These are phyloP conservation scores for Amanita molliuscula DNA, from an alignment of 768 basidiomycete genomes.

Conservation along the genomic window DNA sequence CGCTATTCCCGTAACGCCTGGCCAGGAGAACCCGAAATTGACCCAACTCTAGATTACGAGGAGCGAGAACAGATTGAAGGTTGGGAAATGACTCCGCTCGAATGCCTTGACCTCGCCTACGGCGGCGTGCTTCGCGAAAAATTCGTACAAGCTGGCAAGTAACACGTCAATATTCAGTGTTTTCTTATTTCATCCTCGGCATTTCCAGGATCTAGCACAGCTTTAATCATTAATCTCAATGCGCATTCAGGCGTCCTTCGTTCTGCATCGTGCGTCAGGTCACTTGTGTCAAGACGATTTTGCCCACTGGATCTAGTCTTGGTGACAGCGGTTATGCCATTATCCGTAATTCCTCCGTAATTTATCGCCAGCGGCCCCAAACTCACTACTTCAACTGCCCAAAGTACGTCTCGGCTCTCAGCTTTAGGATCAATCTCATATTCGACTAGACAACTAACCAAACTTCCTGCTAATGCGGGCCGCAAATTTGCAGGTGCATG, in stretches of 20 bases:
- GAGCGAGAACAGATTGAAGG: constrained; percentile 57
- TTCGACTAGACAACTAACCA: constrained; percentile 39
- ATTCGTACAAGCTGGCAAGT: constrained; percentile 54
- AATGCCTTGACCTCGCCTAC: constrained; percentile 67
- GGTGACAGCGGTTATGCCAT: constrained; percentile 76
- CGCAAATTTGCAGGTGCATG: constrained; percentile 39
- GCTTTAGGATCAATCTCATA: constrained; percentile 7
- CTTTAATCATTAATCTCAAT: constrained; percentile 67
- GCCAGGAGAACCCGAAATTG: constrained; percentile 78
- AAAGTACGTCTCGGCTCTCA: constrained; percentile 22
- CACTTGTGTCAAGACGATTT: constrained; percentile 5
- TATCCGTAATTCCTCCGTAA: constrained; percentile 54
- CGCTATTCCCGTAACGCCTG: constrained; percentile 63
- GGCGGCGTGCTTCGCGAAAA: constrained; percentile 61
- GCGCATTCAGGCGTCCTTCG: constrained; percentile 65
- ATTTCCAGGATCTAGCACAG: constrained; percentile 69
- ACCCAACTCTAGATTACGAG: constrained; percentile 67
- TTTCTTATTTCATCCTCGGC: neutral
- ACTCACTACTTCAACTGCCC: constrained; percentile 51
- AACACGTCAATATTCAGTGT: constrained; percentile 11
- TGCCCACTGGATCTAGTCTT: constrained; percentile 31
- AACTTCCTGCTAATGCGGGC: constrained; percentile 33
- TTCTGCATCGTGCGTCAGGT: constrained; percentile 56
- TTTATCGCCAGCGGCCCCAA: constrained; percentile 40
- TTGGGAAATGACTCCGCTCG: constrained; percentile 65